phyloP scores from a whole-genome alignment of 441 rosid genomes.

The Gossypium laxum region DNA sequence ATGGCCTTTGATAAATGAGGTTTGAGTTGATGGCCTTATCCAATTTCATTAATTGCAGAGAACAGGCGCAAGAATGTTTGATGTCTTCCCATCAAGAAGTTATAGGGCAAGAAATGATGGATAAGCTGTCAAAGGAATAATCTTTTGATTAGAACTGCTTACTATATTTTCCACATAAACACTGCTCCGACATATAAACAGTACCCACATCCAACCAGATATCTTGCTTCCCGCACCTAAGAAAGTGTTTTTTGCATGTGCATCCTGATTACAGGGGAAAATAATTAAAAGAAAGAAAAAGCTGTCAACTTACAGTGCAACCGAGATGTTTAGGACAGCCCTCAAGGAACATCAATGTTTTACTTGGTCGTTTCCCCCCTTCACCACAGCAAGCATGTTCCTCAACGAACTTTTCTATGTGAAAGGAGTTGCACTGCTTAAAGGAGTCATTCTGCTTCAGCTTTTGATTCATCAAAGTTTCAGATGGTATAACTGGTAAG shows the following conservation, averaged over 20 bases:
- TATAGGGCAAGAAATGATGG: neutral
- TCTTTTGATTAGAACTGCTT: neutral
- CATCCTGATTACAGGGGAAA: neutral
- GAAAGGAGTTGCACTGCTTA: constrained; percentile 64
- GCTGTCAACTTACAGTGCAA: constrained; percentile 69
- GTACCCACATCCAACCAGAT: neutral
- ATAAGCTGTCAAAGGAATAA: neutral
- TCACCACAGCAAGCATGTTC: constrained; percentile 60
- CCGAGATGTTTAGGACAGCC: constrained; percentile 74
- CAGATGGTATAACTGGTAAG: constrained; percentile 52
- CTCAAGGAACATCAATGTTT: constrained; percentile 86
- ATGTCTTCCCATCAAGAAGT: neutral
- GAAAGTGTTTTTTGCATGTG: neutral
- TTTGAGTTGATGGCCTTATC: neutral
- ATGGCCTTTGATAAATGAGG: neutral
- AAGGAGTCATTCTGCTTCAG: constrained; percentile 70
- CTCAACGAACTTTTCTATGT: constrained; percentile 66
- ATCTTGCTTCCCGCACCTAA: neutral
- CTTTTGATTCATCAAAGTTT: constrained; percentile 44
- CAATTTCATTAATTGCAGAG: neutral
- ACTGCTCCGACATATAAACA: neutral
- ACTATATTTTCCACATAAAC: neutral
- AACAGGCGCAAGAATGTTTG: neutral
- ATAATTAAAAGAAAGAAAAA: neutral
- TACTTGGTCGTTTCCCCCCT: constrained; percentile 65